Conservation (phyloP, 805 yeast species). For the Wickerhamiella bombiphila region DNA sequence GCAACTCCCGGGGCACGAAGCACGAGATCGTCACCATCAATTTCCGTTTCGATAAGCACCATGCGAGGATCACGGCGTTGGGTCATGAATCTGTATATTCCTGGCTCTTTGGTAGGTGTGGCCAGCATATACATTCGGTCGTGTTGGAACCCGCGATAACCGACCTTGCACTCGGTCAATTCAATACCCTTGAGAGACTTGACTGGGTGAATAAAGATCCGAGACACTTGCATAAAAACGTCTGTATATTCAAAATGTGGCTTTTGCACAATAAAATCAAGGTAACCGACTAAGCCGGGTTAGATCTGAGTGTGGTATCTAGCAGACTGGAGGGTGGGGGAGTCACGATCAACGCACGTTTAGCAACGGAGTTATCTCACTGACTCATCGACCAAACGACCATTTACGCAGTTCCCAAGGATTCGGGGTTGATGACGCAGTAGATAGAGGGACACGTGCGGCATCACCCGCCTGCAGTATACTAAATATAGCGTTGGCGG, state of each 20-base stretch:
- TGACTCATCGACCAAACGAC: too few relatives aligned
- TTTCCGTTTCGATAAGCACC: conserved; percentile 15
- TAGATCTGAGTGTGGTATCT: neutral
- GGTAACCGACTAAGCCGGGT: too few relatives aligned
- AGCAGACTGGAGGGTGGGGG: conserved; percentile 18
- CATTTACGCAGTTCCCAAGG: too few relatives aligned
- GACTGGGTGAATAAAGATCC: conserved; percentile 20
- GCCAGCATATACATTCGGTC: conserved; percentile 24
- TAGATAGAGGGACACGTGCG: too few relatives aligned
- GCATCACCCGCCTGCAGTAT: too few relatives aligned
- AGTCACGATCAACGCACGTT: too few relatives aligned
- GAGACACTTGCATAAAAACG: conserved; percentile 11
- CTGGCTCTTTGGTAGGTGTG: conserved; percentile 6
- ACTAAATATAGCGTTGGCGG: too few relatives aligned
- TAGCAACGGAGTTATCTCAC: too few relatives aligned
- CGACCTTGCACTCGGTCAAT: conserved; percentile 18
- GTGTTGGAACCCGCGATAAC: conserved; percentile 21
- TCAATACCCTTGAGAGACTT: conserved; percentile 23
- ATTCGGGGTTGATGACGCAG: too few relatives aligned
- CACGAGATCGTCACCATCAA: conserved; percentile 11
- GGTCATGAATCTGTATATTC: conserved; percentile 17
- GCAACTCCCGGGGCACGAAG: conserved; percentile 2
- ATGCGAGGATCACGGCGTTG: conserved; percentile 21
- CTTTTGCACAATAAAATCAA: too few relatives aligned
- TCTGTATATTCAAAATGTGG: too few relatives aligned